A percentile compares a stretch with the other conserved stretches of the same genome.
These are phyloP conservation scores for Pittosporum tobira DNA, from an alignment of 129 eudicot species.

Conservation along the genomic window DNA sequence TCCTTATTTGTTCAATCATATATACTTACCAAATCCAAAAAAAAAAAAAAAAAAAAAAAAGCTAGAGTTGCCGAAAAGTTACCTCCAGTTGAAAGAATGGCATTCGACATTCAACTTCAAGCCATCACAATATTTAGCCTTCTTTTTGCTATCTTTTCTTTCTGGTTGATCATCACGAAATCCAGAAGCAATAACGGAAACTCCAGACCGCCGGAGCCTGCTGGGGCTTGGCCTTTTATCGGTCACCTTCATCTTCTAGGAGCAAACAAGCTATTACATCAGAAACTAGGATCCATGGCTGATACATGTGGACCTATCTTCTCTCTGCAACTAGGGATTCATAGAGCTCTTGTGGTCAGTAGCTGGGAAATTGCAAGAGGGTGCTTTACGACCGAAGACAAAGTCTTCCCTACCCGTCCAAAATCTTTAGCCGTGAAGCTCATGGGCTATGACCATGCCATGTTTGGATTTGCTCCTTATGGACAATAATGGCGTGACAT, in stretches of 20 bases:
- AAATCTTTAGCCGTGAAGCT: neutral
- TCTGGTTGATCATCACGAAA: neutral
- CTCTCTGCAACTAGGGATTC: neutral
- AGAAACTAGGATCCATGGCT: neutral
- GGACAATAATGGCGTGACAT: slow-evolving; percentile 36
- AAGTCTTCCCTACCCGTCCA: slow-evolving; percentile 2
- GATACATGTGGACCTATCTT: slow-evolving; percentile 7
- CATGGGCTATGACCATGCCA: slow-evolving; percentile 8
- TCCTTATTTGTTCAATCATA: too few species aligned
- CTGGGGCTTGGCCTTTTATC: slow-evolving; percentile 11
- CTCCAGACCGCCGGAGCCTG: neutral
- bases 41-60: too few species aligned
- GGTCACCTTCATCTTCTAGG: slow-evolving; percentile 7
- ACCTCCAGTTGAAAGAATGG: neutral
- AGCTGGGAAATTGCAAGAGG: slow-evolving; percentile 11
- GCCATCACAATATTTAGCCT: neutral
- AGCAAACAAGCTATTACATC: neutral
- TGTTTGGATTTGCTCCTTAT: slow-evolving; percentile 25
- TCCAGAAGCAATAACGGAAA: neutral
- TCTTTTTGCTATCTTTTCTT: neutral
- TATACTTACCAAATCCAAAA: neutral
- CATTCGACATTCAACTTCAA: neutral
- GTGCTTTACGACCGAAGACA: slow-evolving; percentile 7
- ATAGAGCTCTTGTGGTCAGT: slow-evolving; percentile 3
- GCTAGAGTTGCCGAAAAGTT: too few species aligned